Percentiles rank a stretch among this genome's conserved stretches.
Conservation (phyloP, 345 rosid species). For the Citrus trifoliata region DNA sequence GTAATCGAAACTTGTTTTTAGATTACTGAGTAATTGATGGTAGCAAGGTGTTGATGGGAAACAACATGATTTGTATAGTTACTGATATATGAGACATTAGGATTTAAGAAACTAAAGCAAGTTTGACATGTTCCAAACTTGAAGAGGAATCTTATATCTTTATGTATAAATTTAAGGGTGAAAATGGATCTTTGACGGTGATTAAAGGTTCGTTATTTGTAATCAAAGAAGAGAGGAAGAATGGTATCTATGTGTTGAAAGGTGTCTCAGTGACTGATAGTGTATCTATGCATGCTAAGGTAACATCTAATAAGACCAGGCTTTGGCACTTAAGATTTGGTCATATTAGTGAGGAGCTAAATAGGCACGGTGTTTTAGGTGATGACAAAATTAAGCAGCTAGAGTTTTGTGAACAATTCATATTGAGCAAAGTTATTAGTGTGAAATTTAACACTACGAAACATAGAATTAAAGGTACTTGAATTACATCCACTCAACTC, state of each 20-base stretch:
- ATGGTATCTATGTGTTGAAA: neutral
- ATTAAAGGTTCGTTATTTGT: neutral
- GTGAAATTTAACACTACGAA: too few species aligned
- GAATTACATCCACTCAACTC: constrained; percentile 15
- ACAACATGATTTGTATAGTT: too few species aligned
- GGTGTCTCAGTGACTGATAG: neutral
- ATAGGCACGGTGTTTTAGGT: too few species aligned
- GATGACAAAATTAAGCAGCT: too few species aligned
- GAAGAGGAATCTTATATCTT: too few species aligned
- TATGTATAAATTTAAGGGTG: neutral
- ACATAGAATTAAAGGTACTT: too few species aligned
- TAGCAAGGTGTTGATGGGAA: too few species aligned
- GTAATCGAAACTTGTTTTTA: too few species aligned
- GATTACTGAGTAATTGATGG: too few species aligned
- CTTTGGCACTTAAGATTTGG: too few species aligned
- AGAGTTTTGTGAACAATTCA: neutral
- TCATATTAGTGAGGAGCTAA: too few species aligned
- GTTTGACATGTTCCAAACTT: neutral
- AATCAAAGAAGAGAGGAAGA: neutral
- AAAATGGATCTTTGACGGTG: neutral
- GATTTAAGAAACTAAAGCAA: neutral
- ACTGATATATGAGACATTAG: too few species aligned
- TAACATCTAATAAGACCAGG: neutral
- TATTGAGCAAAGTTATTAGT: neutral
- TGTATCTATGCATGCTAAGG: neutral